These are phyloP conservation scores for Colletotrichum tamarilloi DNA, from an alignment of 2,329 filamentous ascomycete species.

Conservation along the genomic window DNA sequence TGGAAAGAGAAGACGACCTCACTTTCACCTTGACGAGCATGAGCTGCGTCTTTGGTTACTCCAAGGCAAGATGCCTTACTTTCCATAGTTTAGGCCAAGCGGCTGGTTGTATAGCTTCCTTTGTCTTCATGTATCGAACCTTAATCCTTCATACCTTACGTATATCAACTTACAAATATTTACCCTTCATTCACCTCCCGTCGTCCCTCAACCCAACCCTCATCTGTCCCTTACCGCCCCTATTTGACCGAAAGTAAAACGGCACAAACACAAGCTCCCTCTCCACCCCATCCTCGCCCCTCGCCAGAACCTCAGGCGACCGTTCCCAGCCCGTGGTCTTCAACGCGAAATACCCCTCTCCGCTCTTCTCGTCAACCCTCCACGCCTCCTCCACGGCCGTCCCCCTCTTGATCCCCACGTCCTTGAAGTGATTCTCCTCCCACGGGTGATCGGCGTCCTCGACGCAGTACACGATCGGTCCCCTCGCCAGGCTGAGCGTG, in stretches of 20 bases:
- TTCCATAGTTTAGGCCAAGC: too few species aligned
- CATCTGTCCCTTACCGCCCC: slow-evolving; percentile 65
- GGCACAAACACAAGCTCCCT: slow-evolving; percentile 61
- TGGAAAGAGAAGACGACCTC: too few species aligned
- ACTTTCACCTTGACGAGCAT: too few species aligned
- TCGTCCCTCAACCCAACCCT: slow-evolving; percentile 53
- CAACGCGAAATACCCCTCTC: slow-evolving; percentile 44
- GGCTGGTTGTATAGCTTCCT: too few species aligned
- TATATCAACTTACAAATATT: neutral
- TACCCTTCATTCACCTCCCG: neutral
- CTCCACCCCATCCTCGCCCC: slow-evolving; percentile 32
- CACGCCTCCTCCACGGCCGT: slow-evolving; percentile 37
- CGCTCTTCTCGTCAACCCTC: slow-evolving; percentile 37
- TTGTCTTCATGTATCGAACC: neutral
- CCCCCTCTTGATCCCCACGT: slow-evolving; percentile 44
- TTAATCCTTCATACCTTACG: neutral
- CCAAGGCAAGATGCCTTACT: too few species aligned
- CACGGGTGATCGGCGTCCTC: slow-evolving; percentile 69
- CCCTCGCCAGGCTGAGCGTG: slow-evolving; percentile 64
- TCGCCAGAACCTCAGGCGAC: slow-evolving; percentile 35
- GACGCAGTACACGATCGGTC: slow-evolving; percentile 69
- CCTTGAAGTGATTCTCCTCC: slow-evolving; percentile 66
- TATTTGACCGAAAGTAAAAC: slow-evolving; percentile 66
- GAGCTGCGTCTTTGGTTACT: too few species aligned
- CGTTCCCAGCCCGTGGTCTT: slow-evolving; percentile 37